Evolutionary conservation across 2,329 filamentous ascomycete genomes (phyloP), one percentile per base, ranked within the genome.

Genomic region (Lachnellula hyalina): DNA sequence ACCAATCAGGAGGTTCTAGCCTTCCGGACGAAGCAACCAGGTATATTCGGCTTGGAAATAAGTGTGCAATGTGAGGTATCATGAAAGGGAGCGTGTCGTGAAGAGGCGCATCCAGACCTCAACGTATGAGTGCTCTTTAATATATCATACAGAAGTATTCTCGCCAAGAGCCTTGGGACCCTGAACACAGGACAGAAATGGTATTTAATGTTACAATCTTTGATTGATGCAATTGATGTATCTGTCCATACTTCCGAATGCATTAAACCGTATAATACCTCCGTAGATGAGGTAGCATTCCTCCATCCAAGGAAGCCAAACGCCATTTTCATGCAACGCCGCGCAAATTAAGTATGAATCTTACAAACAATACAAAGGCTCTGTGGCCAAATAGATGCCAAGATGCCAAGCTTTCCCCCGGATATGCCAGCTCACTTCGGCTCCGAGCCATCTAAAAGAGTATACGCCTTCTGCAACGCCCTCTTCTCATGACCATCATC

Each of bases 401-500:
- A n/a, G 28, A 32, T 32, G 28, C 28, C 28, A 32, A 32, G 28
- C 4, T 47, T 14, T 14, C 17, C 44, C 21, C 14, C 14, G 17
- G 8, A 4, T 6, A n/a, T 47, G 23, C 25, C 23, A 47, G 12
- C 66, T 76, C 79, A 63, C 51, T 68, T 66, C 4, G 66, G 66
- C 21, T 66, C 63, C 3, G 61, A 63, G 21, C 56, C 50, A 41
- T 69, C 68, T 12, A 67, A 57, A 36, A 35, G 51, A 42, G 62
- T 47, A 46, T 70, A 70, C 21, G 63, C 63, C 51, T 61, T 71
- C 67, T 87, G 83, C 47, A 89, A 69, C 23, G 84, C 80, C 67
- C 76, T 81, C 61, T 74, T 74, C 68, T 90, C 86, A 61, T 77
- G 79, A 1, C 89, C 87, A 68, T 96, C 90, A 49, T 84, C 77